phyloP scores from a whole-genome alignment of 768 basidiomycete species.

The Infundibulicybe gibba region DNA sequence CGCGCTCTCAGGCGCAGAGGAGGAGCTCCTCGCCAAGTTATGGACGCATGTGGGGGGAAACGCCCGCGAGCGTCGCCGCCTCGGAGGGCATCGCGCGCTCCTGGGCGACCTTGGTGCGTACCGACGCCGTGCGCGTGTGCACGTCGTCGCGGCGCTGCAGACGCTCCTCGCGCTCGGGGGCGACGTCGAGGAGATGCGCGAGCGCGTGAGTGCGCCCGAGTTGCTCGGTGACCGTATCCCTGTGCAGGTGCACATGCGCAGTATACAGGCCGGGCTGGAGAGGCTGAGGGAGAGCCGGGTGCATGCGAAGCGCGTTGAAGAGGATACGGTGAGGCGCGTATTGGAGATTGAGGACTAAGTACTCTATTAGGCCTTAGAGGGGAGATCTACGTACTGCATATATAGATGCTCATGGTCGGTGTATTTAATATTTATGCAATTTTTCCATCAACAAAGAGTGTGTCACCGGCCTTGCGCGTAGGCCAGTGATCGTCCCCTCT shows the following conservation, averaged over 20 bases:
- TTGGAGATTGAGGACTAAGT: conserved; percentile 13
- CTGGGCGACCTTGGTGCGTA: conserved; percentile 55
- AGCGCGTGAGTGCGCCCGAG: conserved; percentile 67
- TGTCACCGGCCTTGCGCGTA: too few relatives aligned
- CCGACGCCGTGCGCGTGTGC: conserved; percentile 56
- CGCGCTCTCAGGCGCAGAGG: conserved; percentile 35
- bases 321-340: conserved; percentile 30
- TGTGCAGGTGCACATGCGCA: conserved; percentile 72
- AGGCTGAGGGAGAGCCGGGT: conserved; percentile 55
- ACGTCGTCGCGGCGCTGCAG: conserved; percentile 64
- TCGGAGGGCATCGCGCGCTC: conserved; percentile 47
- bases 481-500: too few relatives aligned
- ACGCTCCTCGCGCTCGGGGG: conserved; percentile 60
- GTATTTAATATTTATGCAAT: too few relatives aligned
- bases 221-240: conserved; percentile 58
- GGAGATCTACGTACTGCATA: neutral
- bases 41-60: conserved; percentile 75
- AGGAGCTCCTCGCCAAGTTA: conserved; percentile 57
- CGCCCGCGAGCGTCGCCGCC: conserved; percentile 39
- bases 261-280: conserved; percentile 61
- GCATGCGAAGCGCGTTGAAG: conserved; percentile 46
- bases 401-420: neutral
- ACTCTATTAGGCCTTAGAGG: conserved; percentile 1
- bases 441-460: too few relatives aligned
- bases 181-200: conserved; percentile 75